Conservation (phyloP, 2,329 filamentous ascomycete species). For the Diplocarpon mali region DNA sequence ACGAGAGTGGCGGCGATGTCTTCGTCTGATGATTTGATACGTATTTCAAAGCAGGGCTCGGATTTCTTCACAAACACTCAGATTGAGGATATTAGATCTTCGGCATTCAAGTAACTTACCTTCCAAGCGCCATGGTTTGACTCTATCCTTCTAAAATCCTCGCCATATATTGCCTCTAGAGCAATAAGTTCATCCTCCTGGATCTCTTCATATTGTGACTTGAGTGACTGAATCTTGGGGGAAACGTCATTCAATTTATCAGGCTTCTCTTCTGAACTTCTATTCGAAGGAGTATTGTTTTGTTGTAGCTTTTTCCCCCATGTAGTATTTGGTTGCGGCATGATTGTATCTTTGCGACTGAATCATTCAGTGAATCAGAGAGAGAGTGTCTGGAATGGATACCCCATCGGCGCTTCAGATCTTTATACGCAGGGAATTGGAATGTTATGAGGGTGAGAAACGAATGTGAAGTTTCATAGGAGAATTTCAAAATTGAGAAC, state of each 20-base stretch:
- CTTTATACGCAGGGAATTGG: conserved; percentile 19
- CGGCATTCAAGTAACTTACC: conserved; percentile 35
- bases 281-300: conserved; percentile 28
- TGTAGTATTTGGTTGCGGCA: conserved; percentile 25
- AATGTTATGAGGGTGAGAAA: conserved; percentile 8
- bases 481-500: neutral
- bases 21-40: conserved; percentile 60
- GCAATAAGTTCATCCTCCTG: conserved; percentile 83
- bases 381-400: conserved; percentile 12
- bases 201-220: conserved; percentile 65
- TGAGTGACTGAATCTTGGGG: conserved; percentile 34
- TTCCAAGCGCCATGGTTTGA: conserved; percentile 71
- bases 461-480: neutral
- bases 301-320: conserved; percentile 26
- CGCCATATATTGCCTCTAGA: conserved; percentile 77
- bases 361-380: conserved; percentile 6
- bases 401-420: conserved; percentile 25
- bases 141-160: conserved; percentile 71
- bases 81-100: neutral
- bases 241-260: conserved; percentile 26
- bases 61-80: conserved; percentile 45
- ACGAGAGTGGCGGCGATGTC: conserved; percentile 62
- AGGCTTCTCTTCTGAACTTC: conserved; percentile 19
- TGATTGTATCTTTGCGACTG: conserved; percentile 16
- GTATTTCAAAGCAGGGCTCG: conserved; percentile 73